Conservation (phyloP, 2,329 filamentous ascomycete species). For the Colletotrichum falcatum region DNA sequence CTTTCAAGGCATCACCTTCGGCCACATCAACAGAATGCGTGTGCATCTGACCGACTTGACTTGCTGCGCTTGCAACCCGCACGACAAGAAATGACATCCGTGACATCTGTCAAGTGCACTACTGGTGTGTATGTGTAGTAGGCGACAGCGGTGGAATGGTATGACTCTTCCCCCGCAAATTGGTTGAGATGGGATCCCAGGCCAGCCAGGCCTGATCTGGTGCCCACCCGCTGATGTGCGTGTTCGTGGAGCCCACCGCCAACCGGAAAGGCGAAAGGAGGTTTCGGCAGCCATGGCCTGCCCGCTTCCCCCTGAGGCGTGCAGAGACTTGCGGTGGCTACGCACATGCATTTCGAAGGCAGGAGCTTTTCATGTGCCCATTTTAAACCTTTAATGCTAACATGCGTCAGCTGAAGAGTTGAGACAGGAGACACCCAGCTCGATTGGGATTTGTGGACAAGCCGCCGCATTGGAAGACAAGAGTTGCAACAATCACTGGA, state of each 20-base stretch:
- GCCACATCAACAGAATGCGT: neutral
- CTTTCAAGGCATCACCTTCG: neutral
- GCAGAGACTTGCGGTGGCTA: neutral
- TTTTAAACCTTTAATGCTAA: neutral
- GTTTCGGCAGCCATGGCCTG: conserved; percentile 31
- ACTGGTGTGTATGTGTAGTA: neutral
- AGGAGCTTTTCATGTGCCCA: neutral
- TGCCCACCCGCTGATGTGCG: conserved; percentile 37
- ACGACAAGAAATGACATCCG: conserved; percentile 15
- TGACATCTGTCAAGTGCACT: conserved; percentile 18
- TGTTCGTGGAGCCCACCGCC: conserved; percentile 36
- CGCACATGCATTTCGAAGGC: neutral
- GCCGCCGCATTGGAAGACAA: no score
- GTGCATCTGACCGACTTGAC: neutral
- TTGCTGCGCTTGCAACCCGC: conserved; percentile 2
- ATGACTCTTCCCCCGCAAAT: conserved; percentile 41
- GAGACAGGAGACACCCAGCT: no score
- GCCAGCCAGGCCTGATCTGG: conserved; percentile 34
- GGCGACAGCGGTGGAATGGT: conserved; percentile 33
- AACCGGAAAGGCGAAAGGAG: conserved; percentile 25
- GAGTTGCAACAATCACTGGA: neutral
- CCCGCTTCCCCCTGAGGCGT: neutral
- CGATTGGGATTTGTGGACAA: no score
- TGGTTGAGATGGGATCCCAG: conserved; percentile 35
- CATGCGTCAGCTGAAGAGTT: neutral